Conservation (phyloP, 768 basidiomycete species). For the Phylloporus rhodoxanthus region DNA sequence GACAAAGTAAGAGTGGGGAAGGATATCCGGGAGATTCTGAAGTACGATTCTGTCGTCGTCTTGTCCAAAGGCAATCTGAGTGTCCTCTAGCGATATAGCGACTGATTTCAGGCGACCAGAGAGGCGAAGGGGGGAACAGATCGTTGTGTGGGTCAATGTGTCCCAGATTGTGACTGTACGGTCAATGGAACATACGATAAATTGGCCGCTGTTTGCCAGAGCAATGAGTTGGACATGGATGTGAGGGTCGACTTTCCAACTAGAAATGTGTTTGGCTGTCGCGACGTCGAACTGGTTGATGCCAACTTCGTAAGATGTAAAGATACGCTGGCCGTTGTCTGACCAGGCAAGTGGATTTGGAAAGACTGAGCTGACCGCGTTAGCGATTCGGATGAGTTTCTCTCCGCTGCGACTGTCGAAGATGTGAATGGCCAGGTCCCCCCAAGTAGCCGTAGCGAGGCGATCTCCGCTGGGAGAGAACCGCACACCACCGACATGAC, state of each 20-base stretch:
- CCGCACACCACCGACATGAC: background rate
- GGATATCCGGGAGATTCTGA: background rate
- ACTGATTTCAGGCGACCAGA: background rate
- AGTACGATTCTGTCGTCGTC: slow-evolving; percentile 1
- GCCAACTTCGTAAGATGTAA: slow-evolving; percentile 1
- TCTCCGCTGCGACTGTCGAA: slow-evolving; percentile 4
- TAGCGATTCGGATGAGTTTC: slow-evolving; percentile 1
- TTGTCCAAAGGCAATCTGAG: slow-evolving; percentile 2
- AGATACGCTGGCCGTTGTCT: slow-evolving; percentile 4
- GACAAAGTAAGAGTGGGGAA: slow-evolving; percentile 6
- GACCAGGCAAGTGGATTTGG: slow-evolving; percentile 7
- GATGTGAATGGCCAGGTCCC: slow-evolving; percentile 4
- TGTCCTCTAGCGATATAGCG: slow-evolving; percentile 1
- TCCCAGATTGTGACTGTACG: slow-evolving; percentile 3
- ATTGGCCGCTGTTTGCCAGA: slow-evolving; percentile 4
- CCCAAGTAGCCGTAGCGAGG: slow-evolving; percentile 3
- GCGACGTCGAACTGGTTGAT: background rate
- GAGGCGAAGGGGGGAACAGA: background rate
- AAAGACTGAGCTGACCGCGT: background rate
- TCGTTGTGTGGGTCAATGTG: background rate
- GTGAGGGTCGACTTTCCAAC: background rate
- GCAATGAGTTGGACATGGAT: background rate
- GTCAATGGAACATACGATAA: slow-evolving; percentile 2
- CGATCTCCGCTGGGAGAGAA: slow-evolving; percentile 6
- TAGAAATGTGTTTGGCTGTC: background rate